These are phyloP conservation scores for Emydomyces testavorans DNA, from an alignment of 2,329 filamentous ascomycete genomes.

Conservation along the genomic window DNA sequence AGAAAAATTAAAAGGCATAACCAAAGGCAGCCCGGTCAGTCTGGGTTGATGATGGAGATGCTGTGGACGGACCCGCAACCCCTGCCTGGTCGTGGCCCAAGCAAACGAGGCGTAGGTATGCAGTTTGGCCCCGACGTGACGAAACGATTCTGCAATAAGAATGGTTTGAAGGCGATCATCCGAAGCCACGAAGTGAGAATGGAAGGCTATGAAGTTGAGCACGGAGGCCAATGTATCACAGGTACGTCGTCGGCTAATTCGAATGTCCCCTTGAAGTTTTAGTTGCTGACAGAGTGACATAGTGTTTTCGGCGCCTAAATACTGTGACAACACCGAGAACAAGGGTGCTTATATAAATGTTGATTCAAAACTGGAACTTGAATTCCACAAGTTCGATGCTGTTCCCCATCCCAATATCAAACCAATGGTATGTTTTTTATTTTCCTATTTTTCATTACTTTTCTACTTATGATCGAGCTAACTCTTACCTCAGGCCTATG, in stretches of 20 bases:
- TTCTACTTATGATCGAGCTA: background rate
- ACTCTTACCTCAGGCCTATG: constrained; percentile 34
- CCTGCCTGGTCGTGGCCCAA: constrained; percentile 73
- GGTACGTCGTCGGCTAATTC: constrained; percentile 47
- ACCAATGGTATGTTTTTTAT: constrained; percentile 56
- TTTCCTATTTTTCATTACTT: background rate
- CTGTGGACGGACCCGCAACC: constrained; percentile 96
- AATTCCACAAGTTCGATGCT: constrained; percentile 88
- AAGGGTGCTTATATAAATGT: constrained; percentile 98
- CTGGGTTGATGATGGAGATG: constrained; percentile 99
- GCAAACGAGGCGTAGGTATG: constrained; percentile 90
- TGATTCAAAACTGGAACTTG: constrained; percentile 76
- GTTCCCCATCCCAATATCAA: constrained; percentile 92
- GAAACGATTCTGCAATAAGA: constrained; percentile 91
- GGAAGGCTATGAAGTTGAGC: constrained; percentile 98
- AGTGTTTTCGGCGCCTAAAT: constrained; percentile 95
- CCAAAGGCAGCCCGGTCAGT: constrained; percentile 84
- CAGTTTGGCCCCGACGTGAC: constrained; percentile 96
- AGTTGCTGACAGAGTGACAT: background rate
- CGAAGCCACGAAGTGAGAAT: constrained; percentile 96
- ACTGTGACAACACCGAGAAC: constrained; percentile 96
- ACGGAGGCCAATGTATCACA: constrained; percentile 89
- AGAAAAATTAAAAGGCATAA: constrained; percentile 81
- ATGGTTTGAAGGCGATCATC: constrained; percentile 87
- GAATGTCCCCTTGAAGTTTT: background rate